These are phyloP conservation scores for Tulasnella sp. DNA, from an alignment of 768 basidiomycete species.

Conservation along the genomic window DNA sequence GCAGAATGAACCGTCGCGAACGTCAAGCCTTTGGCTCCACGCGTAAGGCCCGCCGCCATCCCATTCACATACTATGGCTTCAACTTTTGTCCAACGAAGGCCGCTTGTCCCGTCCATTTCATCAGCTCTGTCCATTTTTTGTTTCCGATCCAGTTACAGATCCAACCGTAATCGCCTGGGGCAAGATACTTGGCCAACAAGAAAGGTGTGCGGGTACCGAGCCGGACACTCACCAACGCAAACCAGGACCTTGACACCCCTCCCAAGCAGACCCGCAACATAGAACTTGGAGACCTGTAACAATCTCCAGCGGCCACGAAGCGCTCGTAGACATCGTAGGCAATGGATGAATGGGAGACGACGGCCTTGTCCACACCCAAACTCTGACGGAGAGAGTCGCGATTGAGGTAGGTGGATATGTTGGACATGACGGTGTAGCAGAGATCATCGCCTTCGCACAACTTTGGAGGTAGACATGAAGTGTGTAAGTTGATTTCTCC, in stretches of 20 bases:
- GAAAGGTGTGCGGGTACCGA: background rate
- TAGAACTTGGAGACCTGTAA: constrained; percentile 28
- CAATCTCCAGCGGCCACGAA: constrained; percentile 49
- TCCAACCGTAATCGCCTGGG: constrained; percentile 20
- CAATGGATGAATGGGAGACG: constrained; percentile 49
- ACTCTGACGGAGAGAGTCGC: constrained; percentile 37
- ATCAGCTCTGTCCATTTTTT: constrained; percentile 26
- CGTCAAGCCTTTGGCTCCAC: constrained; percentile 24
- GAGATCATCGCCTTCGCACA: constrained; percentile 38
- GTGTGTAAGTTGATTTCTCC: too few relatives aligned
- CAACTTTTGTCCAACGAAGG: constrained; percentile 22
- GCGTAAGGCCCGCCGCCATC: constrained; percentile 21
- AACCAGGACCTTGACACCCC: constrained; percentile 51
- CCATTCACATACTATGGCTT: constrained; percentile 29
- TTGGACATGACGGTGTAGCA: constrained; percentile 41
- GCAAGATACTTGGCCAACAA: background rate
- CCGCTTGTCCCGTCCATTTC: constrained; percentile 28
- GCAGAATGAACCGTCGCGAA: constrained; percentile 21
- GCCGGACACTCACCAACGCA: constrained; percentile 1
- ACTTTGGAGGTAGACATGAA: too few relatives aligned
- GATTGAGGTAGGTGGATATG: constrained; percentile 52
- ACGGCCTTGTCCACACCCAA: constrained; percentile 47
- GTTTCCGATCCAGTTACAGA: constrained; percentile 28
- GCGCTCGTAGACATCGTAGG: constrained; percentile 34
- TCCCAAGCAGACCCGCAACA: constrained; percentile 57